Percentiles rank a stretch among this genome's conserved stretches.
These are phyloP conservation scores for Diatrype stigma DNA, from an alignment of 2,329 filamentous ascomycete genomes.

Conservation along the genomic window DNA sequence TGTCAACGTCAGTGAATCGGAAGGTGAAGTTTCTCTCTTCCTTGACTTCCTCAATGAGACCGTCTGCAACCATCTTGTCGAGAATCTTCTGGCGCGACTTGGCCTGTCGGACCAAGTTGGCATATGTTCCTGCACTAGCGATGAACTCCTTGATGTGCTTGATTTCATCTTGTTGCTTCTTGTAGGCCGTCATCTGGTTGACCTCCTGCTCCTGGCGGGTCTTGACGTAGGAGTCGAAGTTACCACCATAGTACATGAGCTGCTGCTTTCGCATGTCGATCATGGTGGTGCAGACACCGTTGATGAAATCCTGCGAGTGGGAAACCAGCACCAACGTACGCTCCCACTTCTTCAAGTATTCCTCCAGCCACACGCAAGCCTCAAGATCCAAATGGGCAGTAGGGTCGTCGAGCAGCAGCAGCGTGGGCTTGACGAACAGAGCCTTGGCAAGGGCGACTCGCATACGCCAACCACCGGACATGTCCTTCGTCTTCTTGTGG, in stretches of 20 bases:
- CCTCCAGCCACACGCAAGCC: constrained; percentile 98
- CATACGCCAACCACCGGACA: constrained; percentile 99
- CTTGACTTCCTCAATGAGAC: constrained; percentile 88
- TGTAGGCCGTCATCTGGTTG: constrained; percentile 98
- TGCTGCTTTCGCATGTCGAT: constrained; percentile 91
- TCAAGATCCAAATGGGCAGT: constrained; percentile 99
- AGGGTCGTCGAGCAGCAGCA: constrained; percentile 94
- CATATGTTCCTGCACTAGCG: constrained; percentile 97
- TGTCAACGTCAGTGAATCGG: constrained; percentile 97
- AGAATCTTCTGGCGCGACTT: constrained; percentile 99
- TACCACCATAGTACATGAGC: constrained; percentile 97
- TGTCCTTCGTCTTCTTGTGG: constrained; percentile 99
- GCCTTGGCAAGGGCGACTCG: constrained; percentile 96
- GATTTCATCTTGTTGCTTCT: constrained; percentile 99
- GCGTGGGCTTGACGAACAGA: constrained; percentile 94
- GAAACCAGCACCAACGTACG: constrained; percentile 94
- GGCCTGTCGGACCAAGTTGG: constrained; percentile 97
- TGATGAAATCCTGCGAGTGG: constrained; percentile 98
- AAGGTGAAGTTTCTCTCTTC: constrained; percentile 91
- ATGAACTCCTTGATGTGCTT: constrained; percentile 99
- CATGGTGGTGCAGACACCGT: constrained; percentile 98
- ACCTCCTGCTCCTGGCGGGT: constrained; percentile 89
- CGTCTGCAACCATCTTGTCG: constrained; percentile 99
- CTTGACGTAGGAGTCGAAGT: constrained; percentile 98
- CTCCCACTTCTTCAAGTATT: constrained; percentile 99